phyloP scores from a whole-genome alignment of 2,329 filamentous ascomycete genomes.

The Epicoccum nigrum region DNA sequence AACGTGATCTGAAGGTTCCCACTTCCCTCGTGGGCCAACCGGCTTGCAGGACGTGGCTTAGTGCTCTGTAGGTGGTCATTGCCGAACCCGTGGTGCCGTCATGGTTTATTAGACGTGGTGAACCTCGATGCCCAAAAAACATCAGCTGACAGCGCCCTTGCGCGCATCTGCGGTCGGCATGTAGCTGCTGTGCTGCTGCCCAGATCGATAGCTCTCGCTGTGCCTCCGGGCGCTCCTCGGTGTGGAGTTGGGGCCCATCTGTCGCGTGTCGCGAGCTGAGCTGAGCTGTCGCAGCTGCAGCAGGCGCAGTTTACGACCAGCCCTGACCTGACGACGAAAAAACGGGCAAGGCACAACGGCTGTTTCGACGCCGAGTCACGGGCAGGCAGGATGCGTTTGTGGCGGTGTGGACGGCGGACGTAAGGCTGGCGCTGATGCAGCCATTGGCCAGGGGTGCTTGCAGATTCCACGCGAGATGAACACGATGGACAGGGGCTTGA shows the following conservation, averaged over 20 bases:
- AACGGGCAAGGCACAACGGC: constrained; percentile 44
- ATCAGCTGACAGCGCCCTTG: constrained; percentile 38
- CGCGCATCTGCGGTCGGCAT: constrained; percentile 27
- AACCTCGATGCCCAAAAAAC: constrained; percentile 18
- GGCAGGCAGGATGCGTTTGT: constrained; percentile 24
- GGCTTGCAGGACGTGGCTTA: constrained; percentile 29
- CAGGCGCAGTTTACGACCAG: constrained; percentile 25
- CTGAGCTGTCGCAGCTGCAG: constrained; percentile 32
- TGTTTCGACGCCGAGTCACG: constrained; percentile 34
- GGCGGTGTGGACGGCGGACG: constrained; percentile 37
- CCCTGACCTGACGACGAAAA: constrained; percentile 21
- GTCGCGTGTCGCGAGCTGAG: constrained; percentile 34
- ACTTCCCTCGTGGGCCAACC: constrained; percentile 30
- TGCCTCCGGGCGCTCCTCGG: constrained; percentile 6
- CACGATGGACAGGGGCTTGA: constrained; percentile 38
- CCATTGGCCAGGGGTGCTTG: constrained; percentile 40
- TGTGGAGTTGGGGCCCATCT: constrained; percentile 10
- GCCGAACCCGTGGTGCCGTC: constrained; percentile 27
- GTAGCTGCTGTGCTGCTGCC: constrained; percentile 28
- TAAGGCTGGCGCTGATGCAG: constrained; percentile 45
- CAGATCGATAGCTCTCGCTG: constrained; percentile 10
- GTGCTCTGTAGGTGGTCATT: constrained; percentile 20
- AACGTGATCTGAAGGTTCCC: constrained; percentile 31
- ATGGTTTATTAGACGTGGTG: constrained; percentile 24
- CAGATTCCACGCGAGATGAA: constrained; percentile 48